A percentile compares a stretch with the other conserved stretches of the same genome.
Evolutionary conservation across 1,284 basidiomycete genomes (phyloP).

Genomic region (Cutaneotrichosporon curvatum): DNA sequence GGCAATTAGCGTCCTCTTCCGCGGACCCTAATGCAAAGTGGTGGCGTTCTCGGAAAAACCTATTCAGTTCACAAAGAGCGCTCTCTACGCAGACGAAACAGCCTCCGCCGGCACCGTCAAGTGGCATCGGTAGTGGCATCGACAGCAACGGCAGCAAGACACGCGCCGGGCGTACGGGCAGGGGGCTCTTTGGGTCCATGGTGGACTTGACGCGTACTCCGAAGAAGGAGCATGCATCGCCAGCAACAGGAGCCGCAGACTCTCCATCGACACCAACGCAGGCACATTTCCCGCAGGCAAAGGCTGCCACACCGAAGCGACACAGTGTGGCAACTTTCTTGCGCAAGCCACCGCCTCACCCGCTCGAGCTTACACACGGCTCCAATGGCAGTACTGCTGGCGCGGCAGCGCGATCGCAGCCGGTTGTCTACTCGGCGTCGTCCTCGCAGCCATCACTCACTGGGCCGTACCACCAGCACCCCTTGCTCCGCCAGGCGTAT

Average conservation of each 20-base stretch:
- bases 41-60: slow-evolving; percentile 15
- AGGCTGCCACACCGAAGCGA: slow-evolving; percentile 5
- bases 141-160: neutral
- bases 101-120: neutral
- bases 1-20: neutral
- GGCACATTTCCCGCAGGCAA: too few species aligned
- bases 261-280: too few species aligned
- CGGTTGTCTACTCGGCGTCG: slow-evolving; percentile 2
- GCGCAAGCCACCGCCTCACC: slow-evolving; percentile 10
- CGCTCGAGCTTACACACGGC: slow-evolving; percentile 13
- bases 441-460: slow-evolving; percentile 13
- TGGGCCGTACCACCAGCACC: slow-evolving; percentile 6
- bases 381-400: neutral
- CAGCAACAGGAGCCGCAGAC: too few species aligned
- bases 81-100: neutral
- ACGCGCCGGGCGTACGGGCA: neutral
- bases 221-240: too few species aligned
- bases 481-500: slow-evolving; percentile 14
- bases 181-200: slow-evolving; percentile 12
- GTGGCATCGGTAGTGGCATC: neutral
- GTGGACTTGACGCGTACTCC: slow-evolving; percentile 10
- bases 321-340: slow-evolving; percentile 6
- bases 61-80: slow-evolving; percentile 11
- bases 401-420: slow-evolving; percentile 11
- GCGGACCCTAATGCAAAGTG: slow-evolving; percentile 10